Evolutionary conservation across 371 early-diverging fungal species (phyloP).

Genomic region (Mucor lusitanicus): DNA sequence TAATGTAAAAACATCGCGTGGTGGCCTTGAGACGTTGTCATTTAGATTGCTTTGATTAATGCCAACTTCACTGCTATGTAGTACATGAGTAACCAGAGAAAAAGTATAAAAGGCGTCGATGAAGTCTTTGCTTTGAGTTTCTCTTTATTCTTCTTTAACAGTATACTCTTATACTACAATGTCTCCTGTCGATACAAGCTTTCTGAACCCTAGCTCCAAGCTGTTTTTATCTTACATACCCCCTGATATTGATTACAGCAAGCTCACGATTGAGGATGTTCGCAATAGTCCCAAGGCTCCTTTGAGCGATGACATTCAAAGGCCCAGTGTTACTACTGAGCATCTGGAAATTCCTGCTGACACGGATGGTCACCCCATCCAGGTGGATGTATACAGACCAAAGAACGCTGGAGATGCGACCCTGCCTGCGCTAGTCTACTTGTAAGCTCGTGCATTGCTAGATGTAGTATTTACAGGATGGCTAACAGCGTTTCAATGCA

Average conservation of each 20-base stretch:
- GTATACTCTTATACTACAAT: not conserved
- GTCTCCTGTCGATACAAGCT: not conserved
- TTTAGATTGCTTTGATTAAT: no score
- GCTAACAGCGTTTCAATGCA: not conserved
- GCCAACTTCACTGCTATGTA: not conserved
- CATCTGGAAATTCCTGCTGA: not conserved
- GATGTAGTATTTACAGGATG: not conserved
- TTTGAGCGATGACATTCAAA: not conserved
- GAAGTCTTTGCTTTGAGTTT: not conserved
- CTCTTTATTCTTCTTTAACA: not conserved
- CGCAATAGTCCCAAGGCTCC: not conserved
- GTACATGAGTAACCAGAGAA: not conserved
- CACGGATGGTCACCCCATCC: not conserved
- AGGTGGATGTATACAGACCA: constrained; percentile 1
- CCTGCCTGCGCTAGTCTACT: not conserved
- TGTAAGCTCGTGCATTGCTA: not conserved
- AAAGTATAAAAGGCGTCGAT: not conserved
- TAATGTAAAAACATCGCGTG: no score
- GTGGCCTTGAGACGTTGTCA: no score
- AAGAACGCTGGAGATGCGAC: not conserved
- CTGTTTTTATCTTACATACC: not conserved
- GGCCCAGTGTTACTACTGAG: not conserved
- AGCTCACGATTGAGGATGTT: not conserved
- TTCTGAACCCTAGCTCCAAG: not conserved
- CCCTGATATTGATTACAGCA: not conserved